These are phyloP conservation scores for Aspergillus sp. DNA, from an alignment of 2,329 filamentous ascomycete species.

Conservation along the genomic window DNA sequence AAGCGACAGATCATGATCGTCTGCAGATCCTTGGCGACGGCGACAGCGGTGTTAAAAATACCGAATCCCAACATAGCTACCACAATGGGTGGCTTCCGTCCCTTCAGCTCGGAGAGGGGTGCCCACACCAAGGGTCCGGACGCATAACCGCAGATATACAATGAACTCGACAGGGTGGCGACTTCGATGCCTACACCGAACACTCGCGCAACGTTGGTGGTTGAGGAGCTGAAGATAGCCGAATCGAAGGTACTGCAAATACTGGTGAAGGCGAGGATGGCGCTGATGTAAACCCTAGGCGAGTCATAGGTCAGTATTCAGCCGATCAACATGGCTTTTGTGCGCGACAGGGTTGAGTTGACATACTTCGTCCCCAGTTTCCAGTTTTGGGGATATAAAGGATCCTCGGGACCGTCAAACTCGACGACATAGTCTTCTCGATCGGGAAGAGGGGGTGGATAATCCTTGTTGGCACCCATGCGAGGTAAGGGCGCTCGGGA, in stretches of 20 bases:
- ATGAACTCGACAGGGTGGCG: slow-evolving; percentile 44
- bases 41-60: slow-evolving; percentile 48
- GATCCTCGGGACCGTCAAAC: slow-evolving; percentile 54
- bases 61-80: slow-evolving; percentile 43
- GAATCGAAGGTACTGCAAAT: slow-evolving; percentile 49
- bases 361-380: slow-evolving; percentile 47
- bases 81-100: slow-evolving; percentile 54
- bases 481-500: slow-evolving; percentile 27
- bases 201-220: slow-evolving; percentile 51
- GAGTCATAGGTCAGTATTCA: not conserved
- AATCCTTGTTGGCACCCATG: slow-evolving; percentile 49
- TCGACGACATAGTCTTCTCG: slow-evolving; percentile 58
- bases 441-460: slow-evolving; percentile 53
- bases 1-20: slow-evolving; percentile 44
- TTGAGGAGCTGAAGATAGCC: slow-evolving; percentile 69
- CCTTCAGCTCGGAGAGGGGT: slow-evolving; percentile 61
- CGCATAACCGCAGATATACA: slow-evolving; percentile 54
- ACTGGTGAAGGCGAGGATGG: slow-evolving; percentile 21
- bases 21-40: slow-evolving; percentile 39
- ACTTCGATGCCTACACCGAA: slow-evolving; percentile 48
- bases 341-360: too few species aligned
- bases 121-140: slow-evolving; percentile 62
- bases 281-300: slow-evolving; percentile 24
- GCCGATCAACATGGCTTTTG: not conserved
- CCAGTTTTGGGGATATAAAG: slow-evolving; percentile 58